Evolutionary conservation across 2,329 filamentous ascomycete genomes (phyloP).

Genomic region (Fusarium cicatricum): DNA sequence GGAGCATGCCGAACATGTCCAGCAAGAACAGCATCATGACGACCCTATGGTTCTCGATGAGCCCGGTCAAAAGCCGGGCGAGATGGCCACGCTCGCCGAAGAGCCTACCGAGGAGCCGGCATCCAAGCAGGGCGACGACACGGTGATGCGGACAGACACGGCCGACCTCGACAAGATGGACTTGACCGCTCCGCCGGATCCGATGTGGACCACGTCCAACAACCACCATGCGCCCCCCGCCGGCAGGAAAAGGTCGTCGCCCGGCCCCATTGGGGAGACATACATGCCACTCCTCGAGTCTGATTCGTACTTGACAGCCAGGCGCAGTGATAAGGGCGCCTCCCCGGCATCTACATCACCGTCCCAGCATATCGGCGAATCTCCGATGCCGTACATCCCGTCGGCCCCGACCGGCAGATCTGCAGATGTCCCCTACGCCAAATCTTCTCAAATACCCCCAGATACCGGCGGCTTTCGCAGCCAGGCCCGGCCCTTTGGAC

Average conservation of each 20-base stretch:
- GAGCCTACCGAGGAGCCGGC: slow-evolving; percentile 27
- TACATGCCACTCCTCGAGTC: slow-evolving; percentile 38
- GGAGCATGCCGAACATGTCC: slow-evolving; percentile 73
- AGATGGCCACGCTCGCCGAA: slow-evolving; percentile 34
- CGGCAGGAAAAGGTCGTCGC: slow-evolving; percentile 42
- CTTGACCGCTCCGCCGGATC: slow-evolving; percentile 49
- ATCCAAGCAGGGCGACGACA: slow-evolving; percentile 32
- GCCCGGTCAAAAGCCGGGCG: slow-evolving; percentile 27
- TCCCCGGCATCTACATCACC: slow-evolving; percentile 28
- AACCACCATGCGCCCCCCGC: slow-evolving; percentile 36
- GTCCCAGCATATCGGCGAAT: slow-evolving; percentile 36
- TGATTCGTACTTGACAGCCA: slow-evolving; percentile 32
- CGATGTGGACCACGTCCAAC: slow-evolving; percentile 53
- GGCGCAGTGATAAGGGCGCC: slow-evolving; percentile 32
- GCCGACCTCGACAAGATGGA: slow-evolving; percentile 54
- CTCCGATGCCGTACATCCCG: slow-evolving; percentile 38
- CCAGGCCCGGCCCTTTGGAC: slow-evolving; percentile 50
- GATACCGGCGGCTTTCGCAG: slow-evolving; percentile 52
- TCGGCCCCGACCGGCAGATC: slow-evolving; percentile 30
- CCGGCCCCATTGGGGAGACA: slow-evolving; percentile 40
- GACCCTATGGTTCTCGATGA: slow-evolving; percentile 43
- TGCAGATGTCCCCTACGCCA: slow-evolving; percentile 35
- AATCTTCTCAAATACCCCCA: slow-evolving; percentile 48
- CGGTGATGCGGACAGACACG: slow-evolving; percentile 50
- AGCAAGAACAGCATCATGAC: slow-evolving; percentile 54